These are phyloP conservation scores for Phaeosphaeriaceae sp. DNA, from an alignment of 2,329 filamentous ascomycete species.

Conservation along the genomic window DNA sequence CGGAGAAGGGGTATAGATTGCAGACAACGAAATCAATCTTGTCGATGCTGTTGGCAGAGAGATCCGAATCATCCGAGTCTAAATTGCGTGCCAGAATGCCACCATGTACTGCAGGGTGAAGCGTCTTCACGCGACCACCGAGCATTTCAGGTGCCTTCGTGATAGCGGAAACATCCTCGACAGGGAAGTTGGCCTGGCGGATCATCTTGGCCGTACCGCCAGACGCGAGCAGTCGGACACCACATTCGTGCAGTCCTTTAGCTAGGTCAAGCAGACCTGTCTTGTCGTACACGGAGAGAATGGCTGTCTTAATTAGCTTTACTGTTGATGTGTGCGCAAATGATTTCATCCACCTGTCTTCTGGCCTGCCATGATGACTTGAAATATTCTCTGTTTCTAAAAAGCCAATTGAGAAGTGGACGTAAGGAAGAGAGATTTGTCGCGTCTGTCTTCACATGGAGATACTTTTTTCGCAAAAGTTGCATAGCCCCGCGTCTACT, in stretches of 20 bases:
- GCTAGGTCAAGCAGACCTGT: constrained; percentile 65
- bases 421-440: neutral
- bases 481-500: constrained; percentile 8
- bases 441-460: constrained; percentile 11
- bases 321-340: neutral
- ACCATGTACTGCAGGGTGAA: constrained; percentile 85
- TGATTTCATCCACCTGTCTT: constrained; percentile 43
- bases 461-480: constrained; percentile 22
- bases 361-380: constrained; percentile 43
- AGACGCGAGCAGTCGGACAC: constrained; percentile 77
- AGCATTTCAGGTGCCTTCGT: constrained; percentile 96
- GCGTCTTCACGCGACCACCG: constrained; percentile 89
- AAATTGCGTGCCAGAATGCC: constrained; percentile 94
- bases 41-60: constrained; percentile 61
- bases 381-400: neutral
- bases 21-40: constrained; percentile 68
- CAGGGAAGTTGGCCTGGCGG: constrained; percentile 91
- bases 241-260: constrained; percentile 47
- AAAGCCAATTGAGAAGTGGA: constrained; percentile 4
- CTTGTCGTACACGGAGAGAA: constrained; percentile 99
- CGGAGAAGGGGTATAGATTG: constrained; percentile 99
- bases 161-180: constrained; percentile 98
- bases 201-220: constrained; percentile 97
- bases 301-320: constrained; percentile 62
- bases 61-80: constrained; percentile 94